phyloP scores from a whole-genome alignment of 352 stramenopile genomes.

The Globisporangium polare region DNA sequence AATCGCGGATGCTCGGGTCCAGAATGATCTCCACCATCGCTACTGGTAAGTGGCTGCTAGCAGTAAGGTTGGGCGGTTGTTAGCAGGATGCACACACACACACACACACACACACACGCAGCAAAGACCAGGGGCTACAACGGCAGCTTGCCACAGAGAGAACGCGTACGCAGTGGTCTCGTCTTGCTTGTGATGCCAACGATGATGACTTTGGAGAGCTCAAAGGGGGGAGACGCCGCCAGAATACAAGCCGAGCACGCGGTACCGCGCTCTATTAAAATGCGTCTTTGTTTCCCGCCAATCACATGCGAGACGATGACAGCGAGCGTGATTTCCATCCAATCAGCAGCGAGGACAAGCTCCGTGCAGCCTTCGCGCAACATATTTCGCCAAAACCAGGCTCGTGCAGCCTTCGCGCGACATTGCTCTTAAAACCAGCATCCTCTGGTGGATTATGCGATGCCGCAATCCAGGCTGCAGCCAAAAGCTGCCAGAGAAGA shows the following conservation, averaged over 20 bases:
- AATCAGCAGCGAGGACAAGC: neutral
- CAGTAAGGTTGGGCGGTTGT: neutral
- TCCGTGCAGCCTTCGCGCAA: no score
- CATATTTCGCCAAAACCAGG: neutral
- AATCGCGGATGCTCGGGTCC: slow-evolving; percentile 92
- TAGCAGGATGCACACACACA: neutral
- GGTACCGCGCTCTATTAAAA: slow-evolving; percentile 2
- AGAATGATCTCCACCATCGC: slow-evolving; percentile 88
- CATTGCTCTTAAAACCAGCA: neutral
- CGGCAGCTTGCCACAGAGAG: neutral
- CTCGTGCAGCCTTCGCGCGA: neutral
- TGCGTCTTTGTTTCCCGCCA: neutral
- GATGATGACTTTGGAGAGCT: neutral
- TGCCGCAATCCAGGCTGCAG: neutral
- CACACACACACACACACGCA: neutral
- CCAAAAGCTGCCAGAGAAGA: neutral
- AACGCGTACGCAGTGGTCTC: neutral
- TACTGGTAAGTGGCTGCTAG: neutral
- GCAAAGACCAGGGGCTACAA: neutral
- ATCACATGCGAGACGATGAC: neutral
- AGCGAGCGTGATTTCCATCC: neutral
- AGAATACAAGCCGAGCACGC: neutral
- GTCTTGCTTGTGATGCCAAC: neutral
- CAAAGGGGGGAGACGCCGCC: slow-evolving; percentile 1
- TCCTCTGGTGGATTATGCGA: neutral